phyloP scores from a whole-genome alignment of 441 rosid genomes.

The Corymbia citriodora region DNA sequence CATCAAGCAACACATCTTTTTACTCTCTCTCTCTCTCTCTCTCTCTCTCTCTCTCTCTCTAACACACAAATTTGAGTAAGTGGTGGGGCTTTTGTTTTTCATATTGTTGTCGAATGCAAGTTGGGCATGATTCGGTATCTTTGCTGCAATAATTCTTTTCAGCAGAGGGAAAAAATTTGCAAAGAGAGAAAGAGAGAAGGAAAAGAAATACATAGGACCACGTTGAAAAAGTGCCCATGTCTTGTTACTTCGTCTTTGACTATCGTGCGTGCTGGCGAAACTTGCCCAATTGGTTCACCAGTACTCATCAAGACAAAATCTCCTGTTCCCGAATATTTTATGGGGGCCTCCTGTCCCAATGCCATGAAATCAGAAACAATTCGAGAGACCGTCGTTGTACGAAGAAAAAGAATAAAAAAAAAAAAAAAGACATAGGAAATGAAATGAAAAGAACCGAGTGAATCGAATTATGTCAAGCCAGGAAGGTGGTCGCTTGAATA shows the following conservation, averaged over 20 bases:
- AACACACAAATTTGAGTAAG: neutral
- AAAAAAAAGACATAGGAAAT: neutral
- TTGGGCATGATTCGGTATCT: constrained; percentile 10
- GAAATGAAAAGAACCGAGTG: neutral
- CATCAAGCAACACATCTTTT: constrained; percentile 17
- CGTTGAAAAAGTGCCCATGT: neutral
- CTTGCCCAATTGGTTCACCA: neutral
- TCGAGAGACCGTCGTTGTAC: neutral
- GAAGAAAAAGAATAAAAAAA: fast-evolving
- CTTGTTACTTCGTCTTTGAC: neutral
- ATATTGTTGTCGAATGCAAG: constrained; percentile 18
- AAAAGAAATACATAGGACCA: neutral
- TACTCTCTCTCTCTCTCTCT: neutral
- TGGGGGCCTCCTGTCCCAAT: neutral
- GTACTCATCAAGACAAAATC: neutral
- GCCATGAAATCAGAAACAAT: neutral
- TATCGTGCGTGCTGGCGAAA: neutral
- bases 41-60: neutral
- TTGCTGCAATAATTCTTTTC: neutral
- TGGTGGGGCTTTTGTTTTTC: constrained; percentile 23
- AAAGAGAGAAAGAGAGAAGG: neutral
- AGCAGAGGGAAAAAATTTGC: neutral
- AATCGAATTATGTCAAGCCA: neutral
- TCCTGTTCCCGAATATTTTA: neutral
- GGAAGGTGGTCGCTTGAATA: neutral